Evolutionary conservation across 208 protist genomes (phyloP).

Genomic region (Crithidia expoeki): DNA sequence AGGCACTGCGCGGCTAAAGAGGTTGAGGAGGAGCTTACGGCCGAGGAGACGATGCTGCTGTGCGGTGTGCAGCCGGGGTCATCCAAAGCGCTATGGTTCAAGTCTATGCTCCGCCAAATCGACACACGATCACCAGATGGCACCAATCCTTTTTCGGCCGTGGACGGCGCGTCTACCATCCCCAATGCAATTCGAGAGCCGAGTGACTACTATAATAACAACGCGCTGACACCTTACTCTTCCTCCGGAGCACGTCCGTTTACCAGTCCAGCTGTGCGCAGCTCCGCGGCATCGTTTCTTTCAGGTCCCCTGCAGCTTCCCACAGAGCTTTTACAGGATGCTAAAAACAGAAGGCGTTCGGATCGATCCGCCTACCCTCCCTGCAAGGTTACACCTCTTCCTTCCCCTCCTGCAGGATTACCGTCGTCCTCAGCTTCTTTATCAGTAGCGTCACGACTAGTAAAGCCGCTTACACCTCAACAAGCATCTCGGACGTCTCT

Average conservation of each 20-base stretch:
- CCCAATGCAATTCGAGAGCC: neutral
- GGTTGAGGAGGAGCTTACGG: constrained; percentile 29
- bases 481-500: no score
- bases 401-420: neutral
- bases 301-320: constrained; percentile 3
- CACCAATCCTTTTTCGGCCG: neutral
- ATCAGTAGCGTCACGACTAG: no score
- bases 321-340: neutral
- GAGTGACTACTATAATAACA: neutral
- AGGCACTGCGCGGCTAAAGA: no score
- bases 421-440: no score
- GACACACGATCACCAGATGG: neutral
- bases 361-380: neutral
- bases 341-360: neutral
- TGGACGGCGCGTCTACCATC: neutral
- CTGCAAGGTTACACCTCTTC: neutral
- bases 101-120: constrained; percentile 35
- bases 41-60: constrained; percentile 60
- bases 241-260: neutral
- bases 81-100: constrained; percentile 48
- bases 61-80: constrained; percentile 56
- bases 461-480: no score
- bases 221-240: neutral
- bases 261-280: neutral
- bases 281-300: neutral